A percentile compares a stretch with the other conserved stretches of the same genome.
These are phyloP conservation scores for Colletotrichum falcatum DNA, from an alignment of 2,329 filamentous ascomycete species.

Conservation along the genomic window DNA sequence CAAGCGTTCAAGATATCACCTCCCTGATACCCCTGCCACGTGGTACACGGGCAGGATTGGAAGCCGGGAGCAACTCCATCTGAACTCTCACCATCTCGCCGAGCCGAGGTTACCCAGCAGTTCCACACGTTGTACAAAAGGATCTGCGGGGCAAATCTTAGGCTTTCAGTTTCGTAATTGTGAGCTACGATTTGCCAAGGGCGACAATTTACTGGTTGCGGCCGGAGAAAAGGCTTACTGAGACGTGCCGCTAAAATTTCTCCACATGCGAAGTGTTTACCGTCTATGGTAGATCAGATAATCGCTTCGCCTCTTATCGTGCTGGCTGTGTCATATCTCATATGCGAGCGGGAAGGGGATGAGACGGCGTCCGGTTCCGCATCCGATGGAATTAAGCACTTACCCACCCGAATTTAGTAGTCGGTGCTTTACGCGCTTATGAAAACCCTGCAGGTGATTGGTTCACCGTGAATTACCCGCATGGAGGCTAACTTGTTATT, in stretches of 20 bases:
- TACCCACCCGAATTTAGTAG: not conserved
- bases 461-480: not conserved
- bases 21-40: not conserved
- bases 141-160: not conserved
- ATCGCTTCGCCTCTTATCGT: slow-evolving; percentile 8
- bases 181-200: not conserved
- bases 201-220: not conserved
- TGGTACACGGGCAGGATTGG: not conserved
- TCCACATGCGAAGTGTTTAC: slow-evolving; percentile 20
- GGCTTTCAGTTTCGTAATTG: not conserved
- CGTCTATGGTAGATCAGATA: not conserved
- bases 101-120: not conserved
- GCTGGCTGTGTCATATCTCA: not conserved
- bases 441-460: not conserved
- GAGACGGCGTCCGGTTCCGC: not conserved
- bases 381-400: not conserved
- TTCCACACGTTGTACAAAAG: not conserved
- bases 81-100: not conserved
- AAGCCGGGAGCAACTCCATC: not conserved
- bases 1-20: not conserved
- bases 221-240: slow-evolving; percentile 2
- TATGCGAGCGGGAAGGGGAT: not conserved
- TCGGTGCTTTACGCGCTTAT: not conserved
- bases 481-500: no score
- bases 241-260: not conserved